Evolutionary conservation across 2,329 filamentous ascomycete genomes (phyloP).

Genomic region (Westerdykella aurantiaca): DNA sequence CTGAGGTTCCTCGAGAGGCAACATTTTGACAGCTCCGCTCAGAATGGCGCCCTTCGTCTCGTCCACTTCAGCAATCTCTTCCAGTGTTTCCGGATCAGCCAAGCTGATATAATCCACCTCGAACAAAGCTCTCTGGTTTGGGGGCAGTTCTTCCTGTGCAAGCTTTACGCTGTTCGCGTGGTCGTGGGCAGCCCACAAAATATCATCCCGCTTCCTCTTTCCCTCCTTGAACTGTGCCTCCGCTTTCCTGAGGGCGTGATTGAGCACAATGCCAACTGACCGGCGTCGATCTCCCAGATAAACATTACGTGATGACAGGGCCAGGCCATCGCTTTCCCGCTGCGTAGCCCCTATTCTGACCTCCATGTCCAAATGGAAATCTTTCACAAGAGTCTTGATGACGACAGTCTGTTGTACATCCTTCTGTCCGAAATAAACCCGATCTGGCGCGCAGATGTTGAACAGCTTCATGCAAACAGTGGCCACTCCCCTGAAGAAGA

Average conservation of each 20-base stretch:
- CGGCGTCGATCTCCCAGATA: conserved; percentile 77
- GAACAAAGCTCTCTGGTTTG: conserved; percentile 60
- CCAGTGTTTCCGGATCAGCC: conserved; percentile 75
- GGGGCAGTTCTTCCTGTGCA: conserved; percentile 57
- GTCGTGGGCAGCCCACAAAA: conserved; percentile 65
- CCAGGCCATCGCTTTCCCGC: conserved; percentile 74
- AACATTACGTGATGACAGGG: conserved; percentile 88
- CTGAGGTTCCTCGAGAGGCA: conserved; percentile 65
- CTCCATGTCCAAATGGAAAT: conserved; percentile 74
- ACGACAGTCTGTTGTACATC: conserved; percentile 95
- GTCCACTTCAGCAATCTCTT: conserved; percentile 70
- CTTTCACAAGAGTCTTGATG: conserved; percentile 76
- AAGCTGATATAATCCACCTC: conserved; percentile 91
- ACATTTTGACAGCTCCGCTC: conserved; percentile 87
- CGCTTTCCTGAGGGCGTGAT: conserved; percentile 62
- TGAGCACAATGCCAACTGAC: conserved; percentile 65
- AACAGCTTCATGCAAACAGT: conserved; percentile 95
- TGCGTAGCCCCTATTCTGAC: conserved; percentile 70
- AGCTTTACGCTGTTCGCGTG: conserved; percentile 52
- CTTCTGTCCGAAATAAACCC: conserved; percentile 93
- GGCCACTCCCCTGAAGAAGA: conserved; percentile 93
- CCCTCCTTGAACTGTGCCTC: conserved; percentile 59
- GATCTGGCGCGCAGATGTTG: conserved; percentile 71
- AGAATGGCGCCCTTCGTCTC: conserved; percentile 68
- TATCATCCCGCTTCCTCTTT: conserved; percentile 53